Evolutionary conservation across 2,329 filamentous ascomycete genomes (phyloP).

Genomic region (Clonostachys sp.): DNA sequence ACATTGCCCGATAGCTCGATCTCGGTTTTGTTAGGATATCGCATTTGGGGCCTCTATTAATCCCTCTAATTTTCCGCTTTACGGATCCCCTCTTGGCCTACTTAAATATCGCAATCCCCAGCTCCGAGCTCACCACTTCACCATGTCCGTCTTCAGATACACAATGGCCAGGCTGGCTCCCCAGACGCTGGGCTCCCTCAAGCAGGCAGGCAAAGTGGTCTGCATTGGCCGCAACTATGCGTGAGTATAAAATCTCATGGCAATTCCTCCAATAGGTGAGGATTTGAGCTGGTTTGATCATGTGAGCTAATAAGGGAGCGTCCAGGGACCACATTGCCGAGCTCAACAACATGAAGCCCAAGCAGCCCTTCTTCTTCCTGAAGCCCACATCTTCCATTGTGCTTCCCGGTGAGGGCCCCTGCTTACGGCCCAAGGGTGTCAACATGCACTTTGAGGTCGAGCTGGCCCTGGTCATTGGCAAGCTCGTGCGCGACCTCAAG

Average conservation of each 20-base stretch:
- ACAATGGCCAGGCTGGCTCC: constrained; percentile 31
- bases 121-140: not conserved
- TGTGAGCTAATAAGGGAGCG: not conserved
- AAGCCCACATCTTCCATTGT: constrained; percentile 89
- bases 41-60: too few relatives aligned
- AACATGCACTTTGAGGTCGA: constrained; percentile 94
- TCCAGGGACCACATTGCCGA: constrained; percentile 86
- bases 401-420: constrained; percentile 70
- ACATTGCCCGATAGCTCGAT: too few relatives aligned
- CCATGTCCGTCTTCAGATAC: constrained; percentile 21
- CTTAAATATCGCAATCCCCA: too few relatives aligned
- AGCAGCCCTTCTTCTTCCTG: constrained; percentile 98
- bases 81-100: too few relatives aligned
- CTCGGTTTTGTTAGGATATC: too few relatives aligned
- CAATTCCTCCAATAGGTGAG: too few relatives aligned
- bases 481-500: constrained; percentile 70
- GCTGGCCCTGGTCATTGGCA: constrained; percentile 84
- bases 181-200: constrained; percentile 41
- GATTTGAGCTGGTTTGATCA: too few relatives aligned
- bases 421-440: constrained; percentile 78
- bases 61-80: too few relatives aligned
- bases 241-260: constrained; percentile 41
- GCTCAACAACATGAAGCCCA: constrained; percentile 80
- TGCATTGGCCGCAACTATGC: constrained; percentile 97
- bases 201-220: constrained; percentile 68